These are phyloP conservation scores for Nakaseomyces kungkrabaensis DNA, from an alignment of 1,139 yeast species.

Conservation along the genomic window DNA sequence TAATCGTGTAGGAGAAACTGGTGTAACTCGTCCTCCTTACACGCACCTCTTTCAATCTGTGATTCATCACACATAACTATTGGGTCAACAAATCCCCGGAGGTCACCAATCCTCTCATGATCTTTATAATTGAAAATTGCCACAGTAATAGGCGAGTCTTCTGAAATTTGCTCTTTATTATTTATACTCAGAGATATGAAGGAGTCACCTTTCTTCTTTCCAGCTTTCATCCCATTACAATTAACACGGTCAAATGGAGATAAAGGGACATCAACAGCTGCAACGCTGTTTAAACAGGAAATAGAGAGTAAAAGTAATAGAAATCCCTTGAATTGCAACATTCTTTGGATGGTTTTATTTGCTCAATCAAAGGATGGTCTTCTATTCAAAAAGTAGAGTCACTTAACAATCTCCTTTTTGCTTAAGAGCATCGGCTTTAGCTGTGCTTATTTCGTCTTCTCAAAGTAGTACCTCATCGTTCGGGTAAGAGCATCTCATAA, in stretches of 20 bases:
- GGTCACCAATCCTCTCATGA: background rate
- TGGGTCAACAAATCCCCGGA: background rate
- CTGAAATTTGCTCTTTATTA: background rate
- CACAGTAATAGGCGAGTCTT: background rate
- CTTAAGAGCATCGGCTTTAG: too few relatives aligned
- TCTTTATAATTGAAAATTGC: background rate
- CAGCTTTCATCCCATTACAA: constrained; percentile 1
- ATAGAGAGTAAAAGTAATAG: background rate
- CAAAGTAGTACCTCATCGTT: too few relatives aligned
- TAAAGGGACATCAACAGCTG: background rate
- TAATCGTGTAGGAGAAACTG: background rate
- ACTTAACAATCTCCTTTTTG: too few relatives aligned
- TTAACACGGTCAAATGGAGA: background rate
- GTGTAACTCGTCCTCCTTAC: background rate
- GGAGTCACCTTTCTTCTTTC: background rate
- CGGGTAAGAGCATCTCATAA: too few relatives aligned
- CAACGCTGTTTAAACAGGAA: background rate
- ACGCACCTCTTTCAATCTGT: background rate
- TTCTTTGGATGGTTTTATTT: too few relatives aligned
- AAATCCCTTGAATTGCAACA: too few relatives aligned
- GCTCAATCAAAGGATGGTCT: too few relatives aligned
- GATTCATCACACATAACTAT: too few relatives aligned
- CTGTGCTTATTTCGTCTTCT: too few relatives aligned
- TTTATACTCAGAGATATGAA: background rate
- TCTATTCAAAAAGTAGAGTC: too few relatives aligned